Evolutionary conservation across 2,329 filamentous ascomycete species (phyloP), one percentile per base, ranked within the genome.

Genomic region (Pseudogymnoascus sp.): DNA sequence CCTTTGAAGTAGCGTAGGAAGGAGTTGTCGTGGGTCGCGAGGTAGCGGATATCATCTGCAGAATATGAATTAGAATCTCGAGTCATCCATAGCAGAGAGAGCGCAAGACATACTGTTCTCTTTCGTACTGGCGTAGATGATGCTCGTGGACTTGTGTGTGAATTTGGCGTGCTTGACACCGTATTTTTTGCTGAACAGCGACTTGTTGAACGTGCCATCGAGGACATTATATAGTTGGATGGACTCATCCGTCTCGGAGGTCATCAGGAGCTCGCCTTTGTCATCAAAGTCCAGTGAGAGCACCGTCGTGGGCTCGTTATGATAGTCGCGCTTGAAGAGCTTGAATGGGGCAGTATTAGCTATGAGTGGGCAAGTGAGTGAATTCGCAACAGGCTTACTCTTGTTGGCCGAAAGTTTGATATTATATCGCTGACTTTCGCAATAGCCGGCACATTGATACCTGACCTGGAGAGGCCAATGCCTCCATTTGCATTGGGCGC

Each of bases 261-360:
- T 90, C 76, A 99, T 91, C 64, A 96, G 84, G 59, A 93, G 89
- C 75, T 97, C 92, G 74, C 95, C 95, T 45, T 90, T 89, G 77
- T 97, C 93, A 75, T 97, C 93, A 73, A 96, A 99, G 78, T 99
- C 93, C 69, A 99, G 85, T 1, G 93, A 97, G 7, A 95, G 89
- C 64, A 97, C 86, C 67, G 87, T 82, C 3, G 87, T 85, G 60
- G 81, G 78, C 8, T 64, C 38, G 25, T 40, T 49, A 11, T 62
- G 41, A 25, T 65, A 18, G 45, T 62, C 52, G 65, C 45, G 62
- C 49, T 35, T 80, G 68, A 89, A 88, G 16, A 87, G 81, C 81
- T 86, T 63, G n/a, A 58, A 41, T 7, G 31, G 14, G 31, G 45
- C 38, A 38, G 55, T 4, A 41, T 40, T 62, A 55, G 49, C 28